Evolutionary conservation across 257 asterid genomes (phyloP), one percentile per base, ranked within the genome.

Genomic region (Echites panduratus): DNA sequence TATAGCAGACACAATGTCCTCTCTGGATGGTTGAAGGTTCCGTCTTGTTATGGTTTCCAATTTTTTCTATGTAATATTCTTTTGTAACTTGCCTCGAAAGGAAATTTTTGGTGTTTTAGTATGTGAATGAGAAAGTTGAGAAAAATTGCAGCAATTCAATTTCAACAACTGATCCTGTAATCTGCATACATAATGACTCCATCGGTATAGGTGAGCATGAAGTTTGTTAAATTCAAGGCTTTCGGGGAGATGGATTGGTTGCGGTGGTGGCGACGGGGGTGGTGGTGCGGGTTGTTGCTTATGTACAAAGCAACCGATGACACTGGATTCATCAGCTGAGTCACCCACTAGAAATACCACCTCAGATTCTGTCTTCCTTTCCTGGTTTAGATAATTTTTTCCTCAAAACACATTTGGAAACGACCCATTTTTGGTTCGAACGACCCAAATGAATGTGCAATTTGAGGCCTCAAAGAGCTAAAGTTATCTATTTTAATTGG

Each of bases 401-500:
- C 75, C 29, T 77, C 71, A 2, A 2, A 80, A 80, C 13, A 77
- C 79, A 45, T 47, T 50, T 1, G 79, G 84, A 40, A 76, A 27
- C 78, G 20, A 1, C 12, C 11, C 74, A 17, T 48, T 54, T 16
- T 17, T 35, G 7, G 50, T 57, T 13, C 58, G 43, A 26, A 78
- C 65, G 1, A 74, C 76, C 82, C 85, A 77, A 41, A 81, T 58
- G 52, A 81, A 77, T 0, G 63, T 70, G 0, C 38, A 66, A 59
- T 67, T 27, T 0, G 68, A 70, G n/a, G 63, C 71, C 61, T 81
- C 82, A 2, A n/a, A 81, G 71, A 5, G 73, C 78, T 4, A 53
- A 7, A 3, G 78, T 78, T n/a, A 74, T 74, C 43, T 81, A 80
- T 5, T 16, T 10, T 5, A 77, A 70, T 68, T 81, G 85, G 22